phyloP scores from a whole-genome alignment of 495 filamentous ascomycete species.

The Xylaria palmicola region DNA sequence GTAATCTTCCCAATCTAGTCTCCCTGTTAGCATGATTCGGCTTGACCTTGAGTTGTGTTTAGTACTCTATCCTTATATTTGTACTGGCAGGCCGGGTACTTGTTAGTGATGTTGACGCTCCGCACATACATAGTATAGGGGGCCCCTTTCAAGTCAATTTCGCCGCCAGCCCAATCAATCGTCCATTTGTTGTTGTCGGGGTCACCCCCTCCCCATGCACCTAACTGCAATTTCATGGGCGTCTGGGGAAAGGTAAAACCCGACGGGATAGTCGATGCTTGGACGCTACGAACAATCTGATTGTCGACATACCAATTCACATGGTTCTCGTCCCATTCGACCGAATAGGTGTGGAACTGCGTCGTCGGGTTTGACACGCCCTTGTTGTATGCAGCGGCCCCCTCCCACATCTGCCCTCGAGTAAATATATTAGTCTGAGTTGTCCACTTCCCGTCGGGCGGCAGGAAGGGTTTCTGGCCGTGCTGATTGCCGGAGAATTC shows the following conservation, averaged over 20 bases:
- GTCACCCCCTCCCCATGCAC: constrained; percentile 75
- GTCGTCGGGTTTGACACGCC: constrained; percentile 64
- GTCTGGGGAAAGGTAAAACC: constrained; percentile 69
- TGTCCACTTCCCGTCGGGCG: constrained; percentile 34
- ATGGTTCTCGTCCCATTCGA: constrained; percentile 74
- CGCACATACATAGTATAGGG: constrained; percentile 71
- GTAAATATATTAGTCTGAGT: constrained; percentile 92
- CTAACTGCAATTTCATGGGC: constrained; percentile 72
- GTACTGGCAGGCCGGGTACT: constrained; percentile 49
- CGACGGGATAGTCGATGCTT: constrained; percentile 44
- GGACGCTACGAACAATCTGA: constrained; percentile 56
- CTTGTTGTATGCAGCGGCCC: constrained; percentile 69
- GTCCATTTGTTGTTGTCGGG: constrained; percentile 48
- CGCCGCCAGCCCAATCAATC: constrained; percentile 69
- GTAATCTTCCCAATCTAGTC: constrained; percentile 25
- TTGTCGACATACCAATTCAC: constrained; percentile 85
- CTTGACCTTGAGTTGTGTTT: neutral
- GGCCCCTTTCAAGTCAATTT: constrained; percentile 58
- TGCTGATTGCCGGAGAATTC: constrained; percentile 69
- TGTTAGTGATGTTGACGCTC: constrained; percentile 53
- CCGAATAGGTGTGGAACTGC: constrained; percentile 83
- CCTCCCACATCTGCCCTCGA: constrained; percentile 67
- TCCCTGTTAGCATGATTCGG: constrained; percentile 16
- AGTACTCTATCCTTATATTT: constrained; percentile 29
- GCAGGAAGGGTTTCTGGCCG: constrained; percentile 39